Conservation (phyloP, 2,329 filamentous ascomycete species). For the Thermothelomyces thermophilus region DNA sequence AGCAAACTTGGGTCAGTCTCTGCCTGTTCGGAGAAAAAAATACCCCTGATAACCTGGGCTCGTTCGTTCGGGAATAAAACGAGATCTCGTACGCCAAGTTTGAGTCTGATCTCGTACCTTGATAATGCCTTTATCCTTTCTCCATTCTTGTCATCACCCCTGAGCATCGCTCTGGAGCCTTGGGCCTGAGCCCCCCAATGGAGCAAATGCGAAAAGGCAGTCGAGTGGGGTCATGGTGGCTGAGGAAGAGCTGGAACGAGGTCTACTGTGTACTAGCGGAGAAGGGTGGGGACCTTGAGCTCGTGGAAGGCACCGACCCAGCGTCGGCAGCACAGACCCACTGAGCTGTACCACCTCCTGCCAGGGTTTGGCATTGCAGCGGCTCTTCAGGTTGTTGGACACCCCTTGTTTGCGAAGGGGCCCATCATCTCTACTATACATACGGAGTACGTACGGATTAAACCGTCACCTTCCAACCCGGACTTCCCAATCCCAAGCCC, state of each 20-base stretch:
- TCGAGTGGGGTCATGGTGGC: conserved; percentile 3
- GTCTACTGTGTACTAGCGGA: conserved; percentile 9
- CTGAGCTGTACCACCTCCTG: conserved; percentile 14
- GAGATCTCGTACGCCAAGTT: no score
- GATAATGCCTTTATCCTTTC: no score
- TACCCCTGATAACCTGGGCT: no score
- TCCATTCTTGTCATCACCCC: no score
- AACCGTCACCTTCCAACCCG: not conserved
- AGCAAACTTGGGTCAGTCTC: not conserved
- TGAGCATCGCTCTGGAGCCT: no score
- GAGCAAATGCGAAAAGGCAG: conserved; percentile 9
- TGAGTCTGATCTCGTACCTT: no score
- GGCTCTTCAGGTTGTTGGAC: conserved; percentile 5
- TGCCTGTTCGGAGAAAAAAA: no score
- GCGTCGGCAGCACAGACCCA: conserved; percentile 14
- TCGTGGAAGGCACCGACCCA: conserved; percentile 20
- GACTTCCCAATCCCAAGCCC: not conserved
- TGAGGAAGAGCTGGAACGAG: conserved; percentile 5
- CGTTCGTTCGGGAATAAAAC: no score
- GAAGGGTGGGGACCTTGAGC: conserved; percentile 8
- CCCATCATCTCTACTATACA: conserved; percentile 6
- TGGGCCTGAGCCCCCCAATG: not conserved
- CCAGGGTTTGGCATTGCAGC: conserved; percentile 10
- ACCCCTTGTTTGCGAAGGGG: conserved; percentile 5
- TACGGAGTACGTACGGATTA: no score